Base-by-base conservation (phyloP, 2,329 filamentous ascomycete genomes). In the Pseudogymnoascus sp. region DNA sequence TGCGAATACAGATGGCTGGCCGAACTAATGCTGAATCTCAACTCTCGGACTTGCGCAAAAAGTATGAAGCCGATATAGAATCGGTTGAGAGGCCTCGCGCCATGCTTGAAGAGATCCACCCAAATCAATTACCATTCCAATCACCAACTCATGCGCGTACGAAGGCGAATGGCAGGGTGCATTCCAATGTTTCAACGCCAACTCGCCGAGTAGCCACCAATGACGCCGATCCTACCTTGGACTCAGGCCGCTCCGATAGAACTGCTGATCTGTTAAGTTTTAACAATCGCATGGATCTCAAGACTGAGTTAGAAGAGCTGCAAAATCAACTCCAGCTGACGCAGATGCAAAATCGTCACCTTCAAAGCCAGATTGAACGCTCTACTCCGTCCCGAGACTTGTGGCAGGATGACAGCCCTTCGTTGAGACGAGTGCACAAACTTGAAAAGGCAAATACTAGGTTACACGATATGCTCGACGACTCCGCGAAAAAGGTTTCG, bases 301-400 rank as follows among this genome's bases (percentile, higher is more conserved):
- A 93, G 71, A 85, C 91, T 3, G 93, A 97, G 71, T 81, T 97
- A 11, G 93, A 97, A 73, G 88, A 96, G 75, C 82, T 96, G 25
- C 93, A 97, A 73, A 97, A 96, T 73, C 91, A 96, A 73, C 83
- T 97, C 61, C 93, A 97, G 72, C 85, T 97, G 74, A 88, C 89
- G 4, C 89, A 97, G 75, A 96, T 97, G 91, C 90, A 96, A 70
- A 97, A 96, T 75, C 87, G 90, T 36, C 93, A 97, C 71, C 84
- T 97, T 5, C 90, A 96, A 73, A 92, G 86, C 72, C 92, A 97
- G 73, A 79, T 97, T 44, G 89, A 93, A 40, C 85, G 89, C 56
- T 78, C 78, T 8, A 87, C 85, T 0, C 85, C 88, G 2, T 77
- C 77, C 5, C 82, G 82, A 23, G 88, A 90, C 63, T 75, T 78